Conservation (phyloP, 1,139 yeast genomes). For the Blastobotrys ciferrii region DNA sequence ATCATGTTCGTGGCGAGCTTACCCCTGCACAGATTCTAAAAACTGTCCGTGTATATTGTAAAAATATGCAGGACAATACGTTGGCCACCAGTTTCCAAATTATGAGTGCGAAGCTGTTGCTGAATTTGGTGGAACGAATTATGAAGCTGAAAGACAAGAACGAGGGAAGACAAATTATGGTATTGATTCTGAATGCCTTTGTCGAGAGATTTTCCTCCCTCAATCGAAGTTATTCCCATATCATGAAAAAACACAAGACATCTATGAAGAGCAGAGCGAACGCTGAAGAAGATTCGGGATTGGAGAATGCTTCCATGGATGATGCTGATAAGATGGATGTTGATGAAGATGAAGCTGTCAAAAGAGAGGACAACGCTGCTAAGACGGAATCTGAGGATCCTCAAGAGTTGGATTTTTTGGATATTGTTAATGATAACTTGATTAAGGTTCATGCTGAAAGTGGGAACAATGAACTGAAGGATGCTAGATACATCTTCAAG, state of each 20-base stretch:
- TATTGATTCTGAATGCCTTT: constrained; percentile 74
- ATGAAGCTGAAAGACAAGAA: constrained; percentile 77
- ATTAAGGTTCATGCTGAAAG: constrained; percentile 44
- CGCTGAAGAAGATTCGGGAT: constrained; percentile 11
- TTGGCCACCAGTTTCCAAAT: constrained; percentile 90
- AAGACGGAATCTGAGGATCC: constrained; percentile 13
- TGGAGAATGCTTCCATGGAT: constrained; percentile 11
- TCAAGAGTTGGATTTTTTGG: constrained; percentile 44
- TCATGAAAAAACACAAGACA: constrained; percentile 55
- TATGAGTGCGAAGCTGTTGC: constrained; percentile 89
- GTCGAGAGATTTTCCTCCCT: constrained; percentile 77
- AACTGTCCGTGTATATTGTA: constrained; percentile 81
- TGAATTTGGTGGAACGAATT: constrained; percentile 86
- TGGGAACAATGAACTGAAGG: constrained; percentile 70
- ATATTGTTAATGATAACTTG: constrained; percentile 48
- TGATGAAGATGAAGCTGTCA: constrained; percentile 15
- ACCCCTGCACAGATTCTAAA: constrained; percentile 84
- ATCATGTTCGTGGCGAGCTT: constrained; percentile 82
- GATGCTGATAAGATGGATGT: constrained; percentile 26
- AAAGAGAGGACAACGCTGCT: constrained; percentile 19
- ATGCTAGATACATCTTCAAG: constrained; percentile 82
- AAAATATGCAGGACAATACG: constrained; percentile 74
- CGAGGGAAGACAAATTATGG: constrained; percentile 76
- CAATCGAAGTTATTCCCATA: constrained; percentile 67
- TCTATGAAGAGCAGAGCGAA: constrained; percentile 19